A percentile compares a stretch with the other conserved stretches of the same genome.
phyloP scores from a whole-genome alignment of 106 monocot genomes.

The Phalaenopsis aphrodite region DNA sequence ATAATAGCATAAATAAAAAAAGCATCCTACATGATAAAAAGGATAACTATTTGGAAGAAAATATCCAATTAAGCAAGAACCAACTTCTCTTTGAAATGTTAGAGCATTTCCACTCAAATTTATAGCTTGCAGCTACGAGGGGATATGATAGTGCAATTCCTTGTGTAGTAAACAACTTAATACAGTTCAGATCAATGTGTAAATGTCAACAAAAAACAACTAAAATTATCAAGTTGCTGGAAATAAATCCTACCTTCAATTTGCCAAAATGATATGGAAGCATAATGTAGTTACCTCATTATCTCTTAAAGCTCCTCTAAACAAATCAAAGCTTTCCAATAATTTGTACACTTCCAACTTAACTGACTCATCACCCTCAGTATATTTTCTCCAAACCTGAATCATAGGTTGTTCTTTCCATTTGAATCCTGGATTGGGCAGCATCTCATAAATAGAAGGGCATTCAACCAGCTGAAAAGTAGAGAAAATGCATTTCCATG shows the following conservation, averaged over 20 bases:
- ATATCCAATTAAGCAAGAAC: not conserved
- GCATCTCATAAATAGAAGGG: slow-evolving; percentile 90
- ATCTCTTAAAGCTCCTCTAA: slow-evolving; percentile 71
- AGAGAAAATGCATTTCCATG: not conserved
- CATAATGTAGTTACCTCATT: slow-evolving; percentile 51
- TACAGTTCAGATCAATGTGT: not conserved
- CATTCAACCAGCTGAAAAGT: slow-evolving; percentile 72
- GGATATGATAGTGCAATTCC: not conserved
- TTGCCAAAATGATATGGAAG: not conserved
- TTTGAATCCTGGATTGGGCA: slow-evolving; percentile 62
- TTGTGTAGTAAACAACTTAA: not conserved
- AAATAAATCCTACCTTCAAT: not conserved
- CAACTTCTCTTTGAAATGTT: not conserved
- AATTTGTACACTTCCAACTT: slow-evolving; percentile 49
- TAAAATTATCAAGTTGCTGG: not conserved
- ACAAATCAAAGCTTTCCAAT: slow-evolving; percentile 38
- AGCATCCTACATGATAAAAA: not conserved
- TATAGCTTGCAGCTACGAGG: not conserved
- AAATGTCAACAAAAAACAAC: not conserved
- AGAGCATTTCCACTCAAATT: not conserved
- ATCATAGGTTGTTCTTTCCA: slow-evolving; percentile 63
- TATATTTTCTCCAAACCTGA: slow-evolving; percentile 59
- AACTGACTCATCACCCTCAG: slow-evolving; percentile 29
- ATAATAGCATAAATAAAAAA: not conserved
- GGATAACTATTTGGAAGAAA: not conserved